Base-by-base conservation (phyloP, 2,329 filamentous ascomycete genomes). In the Penicillium sp. region DNA sequence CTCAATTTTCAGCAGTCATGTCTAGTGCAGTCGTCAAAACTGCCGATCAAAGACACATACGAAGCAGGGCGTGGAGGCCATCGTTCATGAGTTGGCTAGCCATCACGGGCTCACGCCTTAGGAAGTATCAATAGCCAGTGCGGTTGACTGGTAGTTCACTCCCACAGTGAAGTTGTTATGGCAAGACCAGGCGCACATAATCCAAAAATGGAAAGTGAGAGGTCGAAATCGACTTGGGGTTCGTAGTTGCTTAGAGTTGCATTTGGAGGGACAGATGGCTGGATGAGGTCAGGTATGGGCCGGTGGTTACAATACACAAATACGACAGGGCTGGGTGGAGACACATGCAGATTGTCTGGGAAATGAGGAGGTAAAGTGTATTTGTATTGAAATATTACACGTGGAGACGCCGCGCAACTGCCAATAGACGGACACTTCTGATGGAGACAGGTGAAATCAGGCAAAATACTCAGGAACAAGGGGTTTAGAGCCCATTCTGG, bases 111-210 rank as follows among this genome's bases (percentile, higher is more conserved):
- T 56, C 31, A 27, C 47, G 47, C 47, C 41, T 63, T 56, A 53
- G 43, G 51, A 56, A 51, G 49, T 55, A 52, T 52, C 50, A 46
- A 57, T 52, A 56, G 58, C 56, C 52, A 58, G 51, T 44, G 59
- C 53, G 49, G 53, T 60, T 53, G 52, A 62, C 56, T 63, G 58
- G 60, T 62, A 62, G 55, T 58, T 62, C 63, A 62, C 61, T 64
- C 62, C 61, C 61, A 55, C 59, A 54, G 65, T 60, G 62, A 70
- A 63, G 65, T 62, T 60, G 54, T 62, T 52, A 56, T 52, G 50
- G 55, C 55, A 63, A 50, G 55, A 55, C 54, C 57, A 62, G 55
- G 61, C 62, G 64, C 61, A 64, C 70, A 73, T 73, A 71, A 62
- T 70, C 62, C 55, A 47, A 22, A 33, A 22, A 36, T 34, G 30